phyloP scores from a whole-genome alignment of 352 stramenopile genomes.

The Phytophthora capsici region DNA sequence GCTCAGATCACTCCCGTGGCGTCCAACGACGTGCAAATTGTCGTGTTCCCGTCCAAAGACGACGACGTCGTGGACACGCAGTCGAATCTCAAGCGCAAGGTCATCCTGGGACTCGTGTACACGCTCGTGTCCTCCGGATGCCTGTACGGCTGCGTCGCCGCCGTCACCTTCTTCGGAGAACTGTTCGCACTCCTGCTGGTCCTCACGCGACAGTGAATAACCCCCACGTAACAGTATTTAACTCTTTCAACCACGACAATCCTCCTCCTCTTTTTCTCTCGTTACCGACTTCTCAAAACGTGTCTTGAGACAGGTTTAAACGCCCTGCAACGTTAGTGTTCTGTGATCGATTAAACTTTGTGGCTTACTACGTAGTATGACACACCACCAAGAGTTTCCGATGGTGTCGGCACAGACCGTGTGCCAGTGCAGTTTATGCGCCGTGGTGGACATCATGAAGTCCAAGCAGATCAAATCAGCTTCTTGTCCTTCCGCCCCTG shows the following conservation, averaged over 20 bases:
- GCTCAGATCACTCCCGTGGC: conserved; percentile 15
- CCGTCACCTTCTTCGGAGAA: conserved; percentile 18
- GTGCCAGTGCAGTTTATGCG: conserved; percentile 10
- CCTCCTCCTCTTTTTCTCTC: neutral
- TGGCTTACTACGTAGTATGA: no score
- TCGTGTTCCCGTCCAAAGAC: conserved; percentile 19
- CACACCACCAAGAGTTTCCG: neutral
- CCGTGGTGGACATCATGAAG: conserved; percentile 11
- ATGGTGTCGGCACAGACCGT: neutral
- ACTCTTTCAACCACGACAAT: neutral
- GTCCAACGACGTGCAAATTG: conserved; percentile 15
- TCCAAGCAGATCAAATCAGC: conserved; percentile 2
- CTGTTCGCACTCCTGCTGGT: conserved; percentile 24
- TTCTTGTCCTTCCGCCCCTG: conserved; percentile 5
- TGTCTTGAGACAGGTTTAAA: neutral
- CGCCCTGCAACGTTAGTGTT: neutral
- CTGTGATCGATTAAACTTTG: neutral
- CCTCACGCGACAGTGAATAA: conserved; percentile 1
- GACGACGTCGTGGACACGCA: conserved; percentile 1
- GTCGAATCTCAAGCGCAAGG: conserved; percentile 1
- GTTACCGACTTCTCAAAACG: neutral
- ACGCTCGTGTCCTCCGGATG: conserved; percentile 5
- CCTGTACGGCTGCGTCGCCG: conserved; percentile 8
- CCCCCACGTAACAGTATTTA: no score
- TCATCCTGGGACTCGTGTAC: conserved; percentile 11